Conservation (phyloP, 2,329 filamentous ascomycete genomes). For the Fusarium hostae region DNA sequence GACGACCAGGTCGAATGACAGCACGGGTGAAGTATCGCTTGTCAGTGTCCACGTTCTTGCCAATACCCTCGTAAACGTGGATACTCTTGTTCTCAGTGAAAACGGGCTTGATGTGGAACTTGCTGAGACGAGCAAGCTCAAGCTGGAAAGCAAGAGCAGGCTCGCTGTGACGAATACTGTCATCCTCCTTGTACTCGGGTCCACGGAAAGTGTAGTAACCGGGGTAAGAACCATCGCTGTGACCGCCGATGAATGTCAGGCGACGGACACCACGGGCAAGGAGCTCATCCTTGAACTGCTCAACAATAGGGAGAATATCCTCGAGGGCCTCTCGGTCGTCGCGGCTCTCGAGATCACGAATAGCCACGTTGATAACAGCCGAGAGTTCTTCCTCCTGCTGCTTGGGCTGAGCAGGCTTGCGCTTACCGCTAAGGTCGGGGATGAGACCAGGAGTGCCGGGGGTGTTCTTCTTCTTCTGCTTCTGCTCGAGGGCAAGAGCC, state of each 20-base stretch:
- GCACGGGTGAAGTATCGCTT: conserved; percentile 99
- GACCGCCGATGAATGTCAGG: conserved; percentile 95
- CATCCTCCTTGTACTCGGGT: conserved; percentile 87
- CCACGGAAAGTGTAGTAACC: conserved; percentile 99
- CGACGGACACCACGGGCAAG: conserved; percentile 84
- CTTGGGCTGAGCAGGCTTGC: conserved; percentile 59
- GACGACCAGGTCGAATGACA: conserved; percentile 90
- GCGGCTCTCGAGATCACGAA: conserved; percentile 85
- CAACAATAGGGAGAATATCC: conserved; percentile 80
- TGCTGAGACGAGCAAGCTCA: conserved; percentile 90
- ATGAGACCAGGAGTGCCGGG: conserved; percentile 68
- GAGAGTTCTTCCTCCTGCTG: conserved; percentile 76
- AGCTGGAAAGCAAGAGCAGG: conserved; percentile 98
- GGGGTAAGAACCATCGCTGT: conserved; percentile 92
- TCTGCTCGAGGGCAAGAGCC: conserved; percentile 72
- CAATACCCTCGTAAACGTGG: conserved; percentile 96
- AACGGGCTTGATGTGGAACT: conserved; percentile 98
- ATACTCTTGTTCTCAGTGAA: conserved; percentile 99
- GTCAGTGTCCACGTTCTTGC: conserved; percentile 94
- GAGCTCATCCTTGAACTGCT: conserved; percentile 85
- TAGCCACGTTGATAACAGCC: conserved; percentile 90
- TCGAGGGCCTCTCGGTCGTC: conserved; percentile 84
- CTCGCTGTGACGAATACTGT: conserved; percentile 96
- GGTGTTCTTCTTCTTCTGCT: conserved; percentile 66
- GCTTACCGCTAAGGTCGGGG: conserved; percentile 78